Conservation (phyloP, 805 yeast species). For the Yamadazyma sp. region DNA sequence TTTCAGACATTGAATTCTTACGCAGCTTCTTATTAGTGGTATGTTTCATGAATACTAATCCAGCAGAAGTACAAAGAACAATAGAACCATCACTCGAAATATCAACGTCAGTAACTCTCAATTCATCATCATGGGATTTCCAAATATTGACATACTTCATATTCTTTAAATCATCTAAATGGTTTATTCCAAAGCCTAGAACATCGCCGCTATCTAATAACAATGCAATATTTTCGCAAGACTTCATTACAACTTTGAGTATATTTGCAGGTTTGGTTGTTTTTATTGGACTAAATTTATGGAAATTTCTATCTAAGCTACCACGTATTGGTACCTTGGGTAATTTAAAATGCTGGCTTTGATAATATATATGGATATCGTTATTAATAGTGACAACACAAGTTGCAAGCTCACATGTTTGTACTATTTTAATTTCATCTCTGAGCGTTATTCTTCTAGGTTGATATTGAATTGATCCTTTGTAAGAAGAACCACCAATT, state of each 20-base stretch:
- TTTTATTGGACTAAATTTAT: slow-evolving; percentile 50
- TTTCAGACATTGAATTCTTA: slow-evolving; percentile 31
- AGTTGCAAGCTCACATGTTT: slow-evolving; percentile 69
- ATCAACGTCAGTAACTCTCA: slow-evolving; percentile 65
- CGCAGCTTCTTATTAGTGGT: slow-evolving; percentile 17
- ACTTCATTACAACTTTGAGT: slow-evolving; percentile 30
- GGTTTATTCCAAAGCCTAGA: slow-evolving; percentile 29
- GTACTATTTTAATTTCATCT: slow-evolving; percentile 53
- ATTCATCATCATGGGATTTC: slow-evolving; percentile 57
- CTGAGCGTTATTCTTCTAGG: slow-evolving; percentile 43
- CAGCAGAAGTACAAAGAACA: slow-evolving; percentile 64
- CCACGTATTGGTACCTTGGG: slow-evolving; percentile 37
- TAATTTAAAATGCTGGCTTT: slow-evolving; percentile 53
- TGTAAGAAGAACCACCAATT: slow-evolving; percentile 23
- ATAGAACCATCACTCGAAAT: slow-evolving; percentile 66
- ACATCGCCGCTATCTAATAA: slow-evolving; percentile 62
- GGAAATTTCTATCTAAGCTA: slow-evolving; percentile 44
- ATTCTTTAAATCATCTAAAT: slow-evolving; percentile 22
- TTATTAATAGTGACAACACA: slow-evolving; percentile 55
- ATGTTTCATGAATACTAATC: slow-evolving; percentile 55
- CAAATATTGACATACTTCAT: slow-evolving; percentile 53
- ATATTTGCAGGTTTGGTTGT: slow-evolving; percentile 41
- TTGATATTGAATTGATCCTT: slow-evolving; percentile 35
- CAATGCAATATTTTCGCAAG: slow-evolving; percentile 44
- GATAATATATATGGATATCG: slow-evolving; percentile 61